Base-by-base conservation (phyloP, 148 eudicot genomes). In the Persicaria maculosa region DNA sequence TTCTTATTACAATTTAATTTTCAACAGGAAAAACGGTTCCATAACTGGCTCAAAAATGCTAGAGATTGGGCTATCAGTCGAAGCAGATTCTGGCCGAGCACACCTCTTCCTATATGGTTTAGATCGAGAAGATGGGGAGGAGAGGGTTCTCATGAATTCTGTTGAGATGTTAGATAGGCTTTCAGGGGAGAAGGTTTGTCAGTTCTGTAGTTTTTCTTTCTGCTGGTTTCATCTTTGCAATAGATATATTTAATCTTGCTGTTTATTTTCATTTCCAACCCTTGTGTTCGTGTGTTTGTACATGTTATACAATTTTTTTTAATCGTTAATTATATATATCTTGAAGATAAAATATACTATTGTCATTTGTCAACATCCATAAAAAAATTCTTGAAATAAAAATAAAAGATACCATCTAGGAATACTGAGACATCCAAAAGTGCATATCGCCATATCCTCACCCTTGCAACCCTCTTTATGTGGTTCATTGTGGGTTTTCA, bases 1-100 rank as follows among this genome's bases (percentile, higher is more conserved):
- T 10, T 50, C 20, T 16, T 57, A 50, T 62, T 44, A 15, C 40
- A 44, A 74, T n/a, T n/a, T n/a, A 44, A 74, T 72, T 69, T 10
- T 47, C 17, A 57, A 16, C 67, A 92, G 96, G 97, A 92, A 81
- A 95, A 95, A 73, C 94, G 97, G 11, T 95, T 95, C 79, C 99
- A 95, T 75, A 95, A 95, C 75, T 95, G 99, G 99, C 87, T 95
- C n/a, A 96, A 95, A 87, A 95, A 95, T 88, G 99, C 97, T 36
- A 90, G 99, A 81, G 99, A 95, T 73, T 95, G 99, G 99, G 96
- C 96, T 48, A 89, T 95, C 36, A 92, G 97, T 83, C 88, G 97
- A 80, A 95, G 97, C 83, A 84, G 99, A 81, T 95, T 92, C 77
- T 95, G 1, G 2, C 40, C 40, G 99, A 97, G 97, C 44, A 95